These are phyloP conservation scores for Sporobolomyces roseus DNA, from an alignment of 768 basidiomycete genomes.

Conservation along the genomic window DNA sequence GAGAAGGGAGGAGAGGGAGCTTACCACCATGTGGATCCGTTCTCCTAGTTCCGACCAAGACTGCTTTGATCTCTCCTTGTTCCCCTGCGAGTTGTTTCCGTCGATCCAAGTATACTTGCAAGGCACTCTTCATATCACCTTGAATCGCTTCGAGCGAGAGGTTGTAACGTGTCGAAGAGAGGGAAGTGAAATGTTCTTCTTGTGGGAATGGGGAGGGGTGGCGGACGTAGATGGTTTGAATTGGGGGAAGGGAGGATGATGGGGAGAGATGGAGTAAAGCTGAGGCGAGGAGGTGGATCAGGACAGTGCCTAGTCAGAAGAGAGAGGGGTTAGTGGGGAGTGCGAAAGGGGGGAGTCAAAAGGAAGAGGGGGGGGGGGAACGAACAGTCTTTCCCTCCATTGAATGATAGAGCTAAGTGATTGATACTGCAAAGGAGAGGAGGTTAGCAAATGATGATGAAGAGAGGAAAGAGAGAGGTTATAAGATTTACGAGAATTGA, in stretches of 20 bases:
- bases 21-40: slow-evolving; percentile 90
- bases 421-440: slow-evolving; percentile 3
- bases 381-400: slow-evolving; percentile 91
- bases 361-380: slow-evolving; percentile 46
- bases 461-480: not conserved
- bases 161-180: slow-evolving; percentile 61
- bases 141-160: slow-evolving; percentile 67
- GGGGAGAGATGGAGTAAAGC: slow-evolving; percentile 56
- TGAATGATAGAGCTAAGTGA: slow-evolving; percentile 79
- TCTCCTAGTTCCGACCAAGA: slow-evolving; percentile 82
- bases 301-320: slow-evolving; percentile 72
- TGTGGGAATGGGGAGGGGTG: slow-evolving; percentile 79
- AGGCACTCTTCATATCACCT: slow-evolving; percentile 59
- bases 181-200: slow-evolving; percentile 76
- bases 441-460: not conserved
- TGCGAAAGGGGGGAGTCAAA: not conserved
- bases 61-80: slow-evolving; percentile 60
- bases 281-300: slow-evolving; percentile 80
- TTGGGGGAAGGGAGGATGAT: slow-evolving; percentile 51
- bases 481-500: not conserved
- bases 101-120: slow-evolving; percentile 40
- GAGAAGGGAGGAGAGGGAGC: slow-evolving; percentile 44
- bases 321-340: slow-evolving; percentile 18
- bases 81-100: not conserved
- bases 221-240: slow-evolving; percentile 72